Evolutionary conservation across 257 asterid genomes (phyloP), one percentile per base, ranked within the genome.

Genomic region (Fraxinus quadrangulata): DNA sequence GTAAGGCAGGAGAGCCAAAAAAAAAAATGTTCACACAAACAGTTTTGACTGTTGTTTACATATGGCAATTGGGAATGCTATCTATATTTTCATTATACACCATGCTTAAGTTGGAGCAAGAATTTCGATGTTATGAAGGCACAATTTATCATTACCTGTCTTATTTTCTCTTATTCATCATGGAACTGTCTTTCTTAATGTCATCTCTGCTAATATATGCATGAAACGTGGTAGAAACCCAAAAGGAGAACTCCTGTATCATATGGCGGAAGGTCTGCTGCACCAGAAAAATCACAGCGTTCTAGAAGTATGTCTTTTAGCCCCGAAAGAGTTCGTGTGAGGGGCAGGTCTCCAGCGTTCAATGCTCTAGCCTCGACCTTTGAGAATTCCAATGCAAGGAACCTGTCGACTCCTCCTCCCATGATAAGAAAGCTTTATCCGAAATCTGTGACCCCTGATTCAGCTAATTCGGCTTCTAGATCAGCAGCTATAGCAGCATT

Each of bases 291-390:
- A 82, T 82, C 99, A n/a, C 90, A 92, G 72, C 96, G 99, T 40
- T 90, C 98, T 40, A 86, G 99, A 89, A 96, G 98, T 85, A 85
- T 96, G 95, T 96, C 99, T 45, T 92, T 89, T 87, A 94, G 97
- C 85, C 98, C 98, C 1, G 99, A 96, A 56, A 86, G 97, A 87
- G 99, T 90, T 84, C 99, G 99, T 78, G 97, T 92, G 31, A 85
- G 99, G 84, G 99, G 99, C 75, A 86, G 97, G 75, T 96, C 99
- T 84, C 99, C 99, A 1, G 97, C 98, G n/a, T 96, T 96, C 90
- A 96, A 86, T 75, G 97, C 97, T 47, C 85, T 96, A 23, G 98
- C 99, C n/a, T 98, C 97, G 54, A 92, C 75, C 77, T 96, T 96
- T 23, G 98, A 96, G 87, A 92, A 83, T 75, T 78, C 91, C 75